Evolutionary conservation across 768 basidiomycete genomes (phyloP).

Genomic region (Hysterangium stoloniferum): DNA sequence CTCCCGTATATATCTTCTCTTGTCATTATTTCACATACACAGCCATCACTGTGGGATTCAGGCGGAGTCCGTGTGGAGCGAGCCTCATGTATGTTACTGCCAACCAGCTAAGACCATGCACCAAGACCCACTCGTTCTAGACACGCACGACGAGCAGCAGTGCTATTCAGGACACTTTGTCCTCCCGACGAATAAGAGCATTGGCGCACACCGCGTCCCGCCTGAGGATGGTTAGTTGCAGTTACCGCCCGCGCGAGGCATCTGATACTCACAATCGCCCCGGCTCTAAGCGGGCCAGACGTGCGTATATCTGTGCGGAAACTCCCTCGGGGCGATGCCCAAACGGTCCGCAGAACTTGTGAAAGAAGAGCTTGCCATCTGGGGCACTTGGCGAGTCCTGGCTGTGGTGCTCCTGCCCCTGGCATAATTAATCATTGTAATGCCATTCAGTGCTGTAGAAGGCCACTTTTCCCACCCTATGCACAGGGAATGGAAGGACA

Average conservation of each 20-base stretch:
- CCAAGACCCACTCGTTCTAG: conserved; percentile 8
- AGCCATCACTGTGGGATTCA: too few relatives aligned
- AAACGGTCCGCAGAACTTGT: conserved; percentile 66
- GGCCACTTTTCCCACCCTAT: conserved; percentile 92
- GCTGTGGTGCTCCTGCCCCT: background rate
- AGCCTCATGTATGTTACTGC: too few relatives aligned
- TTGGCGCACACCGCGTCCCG: conserved; percentile 32
- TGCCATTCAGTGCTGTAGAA: conserved; percentile 58
- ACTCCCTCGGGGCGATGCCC: conserved; percentile 82
- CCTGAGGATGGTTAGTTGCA: conserved; percentile 12
- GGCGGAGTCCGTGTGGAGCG: too few relatives aligned
- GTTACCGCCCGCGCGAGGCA: background rate
- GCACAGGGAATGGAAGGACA: conserved; percentile 73
- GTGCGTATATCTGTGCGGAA: conserved; percentile 89
- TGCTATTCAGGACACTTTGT: conserved; percentile 17
- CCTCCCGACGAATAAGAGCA: conserved; percentile 40
- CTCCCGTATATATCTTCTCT: too few relatives aligned
- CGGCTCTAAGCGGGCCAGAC: conserved; percentile 34
- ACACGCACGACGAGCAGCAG: conserved; percentile 30
- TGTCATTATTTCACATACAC: too few relatives aligned
- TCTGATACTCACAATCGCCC: background rate
- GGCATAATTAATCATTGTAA: background rate
- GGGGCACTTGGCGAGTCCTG: conserved; percentile 49
- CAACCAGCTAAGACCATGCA: too few relatives aligned
- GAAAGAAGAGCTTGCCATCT: conserved; percentile 75